Conservation (phyloP, 352 stramenopile species). For the Globisporangium camurandrum region DNA sequence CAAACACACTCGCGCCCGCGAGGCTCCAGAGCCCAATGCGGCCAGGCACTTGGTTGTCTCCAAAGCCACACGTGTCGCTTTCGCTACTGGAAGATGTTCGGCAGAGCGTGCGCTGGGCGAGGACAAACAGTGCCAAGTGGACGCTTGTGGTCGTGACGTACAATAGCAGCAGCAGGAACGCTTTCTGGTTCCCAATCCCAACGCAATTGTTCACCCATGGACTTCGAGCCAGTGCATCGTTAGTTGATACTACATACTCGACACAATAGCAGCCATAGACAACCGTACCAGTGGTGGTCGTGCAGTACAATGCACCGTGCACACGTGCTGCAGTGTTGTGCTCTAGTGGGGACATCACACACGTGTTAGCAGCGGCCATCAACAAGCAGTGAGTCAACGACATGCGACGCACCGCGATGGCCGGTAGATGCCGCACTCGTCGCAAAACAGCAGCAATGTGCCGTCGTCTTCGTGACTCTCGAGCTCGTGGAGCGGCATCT, state of each 20-base stretch:
- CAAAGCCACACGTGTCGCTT: conserved; percentile 44
- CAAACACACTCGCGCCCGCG: conserved; percentile 58
- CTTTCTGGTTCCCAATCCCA: conserved; percentile 75
- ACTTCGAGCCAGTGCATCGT: conserved; percentile 18
- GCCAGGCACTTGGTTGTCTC: conserved; percentile 50
- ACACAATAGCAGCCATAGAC: neutral
- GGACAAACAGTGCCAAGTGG: conserved; percentile 45
- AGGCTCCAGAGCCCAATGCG: conserved; percentile 59
- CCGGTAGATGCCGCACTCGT: conserved; percentile 71
- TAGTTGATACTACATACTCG: neutral
- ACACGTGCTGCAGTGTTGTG: conserved; percentile 71
- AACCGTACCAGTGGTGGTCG: conserved; percentile 75
- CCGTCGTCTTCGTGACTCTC: conserved; percentile 68
- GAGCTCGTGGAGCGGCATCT: conserved; percentile 58
- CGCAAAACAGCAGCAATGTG: conserved; percentile 70
- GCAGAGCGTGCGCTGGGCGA: conserved; percentile 44
- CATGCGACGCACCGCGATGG: conserved; percentile 38
- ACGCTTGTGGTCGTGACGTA: conserved; percentile 60
- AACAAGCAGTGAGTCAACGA: neutral
- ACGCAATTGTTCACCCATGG: conserved; percentile 87
- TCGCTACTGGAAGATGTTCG: conserved; percentile 8
- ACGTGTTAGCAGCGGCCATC: neutral
- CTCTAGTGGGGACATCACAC: conserved; percentile 22
- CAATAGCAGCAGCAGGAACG: conserved; percentile 73
- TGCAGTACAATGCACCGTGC: conserved; percentile 70